phyloP scores from a whole-genome alignment of 1,284 basidiomycete species.

The Wallemia mellicola region DNA sequence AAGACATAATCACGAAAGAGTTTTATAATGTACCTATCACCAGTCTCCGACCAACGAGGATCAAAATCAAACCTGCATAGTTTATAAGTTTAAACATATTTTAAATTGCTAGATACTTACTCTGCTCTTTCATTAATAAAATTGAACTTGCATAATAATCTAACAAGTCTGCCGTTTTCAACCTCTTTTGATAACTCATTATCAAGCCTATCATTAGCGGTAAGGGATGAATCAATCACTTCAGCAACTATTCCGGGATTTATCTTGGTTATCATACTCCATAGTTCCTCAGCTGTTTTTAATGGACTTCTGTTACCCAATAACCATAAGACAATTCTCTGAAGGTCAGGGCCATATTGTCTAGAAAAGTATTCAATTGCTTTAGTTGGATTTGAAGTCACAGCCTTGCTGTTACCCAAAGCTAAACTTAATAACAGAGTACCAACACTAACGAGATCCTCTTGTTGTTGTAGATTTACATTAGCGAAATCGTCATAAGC shows the following conservation, averaged over 20 bases:
- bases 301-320: conserved; percentile 24
- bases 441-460: conserved; percentile 65
- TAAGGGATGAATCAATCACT: conserved; percentile 3
- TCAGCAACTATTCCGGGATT: not conserved
- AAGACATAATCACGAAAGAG: conserved; percentile 96
- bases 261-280: not conserved
- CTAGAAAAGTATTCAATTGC: conserved; percentile 45
- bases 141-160: conserved; percentile 73
- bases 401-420: conserved; percentile 31
- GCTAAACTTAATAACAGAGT: conserved; percentile 54
- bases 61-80: conserved; percentile 57
- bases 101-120: conserved; percentile 22
- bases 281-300: not conserved
- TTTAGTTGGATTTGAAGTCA: conserved; percentile 33
- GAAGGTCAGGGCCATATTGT: conserved; percentile 50
- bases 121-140: conserved; percentile 98
- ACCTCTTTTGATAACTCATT: conserved; percentile 59
- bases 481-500: conserved; percentile 25
- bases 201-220: conserved; percentile 37
- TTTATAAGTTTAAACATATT: not conserved
- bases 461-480: conserved; percentile 23
- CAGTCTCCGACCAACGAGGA: conserved; percentile 87
- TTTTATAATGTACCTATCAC: conserved; percentile 82
- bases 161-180: conserved; percentile 85
- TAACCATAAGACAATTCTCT: conserved; percentile 46